Conservation (phyloP, 768 basidiomycete genomes). For the Calvatia gigantea region DNA sequence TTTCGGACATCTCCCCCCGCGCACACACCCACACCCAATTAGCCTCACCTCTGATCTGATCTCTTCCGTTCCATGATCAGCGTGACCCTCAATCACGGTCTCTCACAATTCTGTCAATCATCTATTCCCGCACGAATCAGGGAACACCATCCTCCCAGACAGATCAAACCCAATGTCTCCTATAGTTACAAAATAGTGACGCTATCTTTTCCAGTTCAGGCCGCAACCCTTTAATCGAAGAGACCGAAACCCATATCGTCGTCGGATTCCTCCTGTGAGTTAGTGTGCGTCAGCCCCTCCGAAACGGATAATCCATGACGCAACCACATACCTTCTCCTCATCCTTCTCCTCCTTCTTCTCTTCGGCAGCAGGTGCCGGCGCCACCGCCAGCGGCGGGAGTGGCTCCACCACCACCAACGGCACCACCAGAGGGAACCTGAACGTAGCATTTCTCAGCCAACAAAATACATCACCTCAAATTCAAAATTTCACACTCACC, state of each 20-base stretch:
- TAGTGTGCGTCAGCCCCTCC: conserved; percentile 10
- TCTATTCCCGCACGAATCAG: not conserved
- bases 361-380: conserved; percentile 65
- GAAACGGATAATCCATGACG: not conserved
- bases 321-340: conserved; percentile 73
- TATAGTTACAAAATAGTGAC: not conserved
- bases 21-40: not conserved
- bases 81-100: not conserved
- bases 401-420: conserved; percentile 54
- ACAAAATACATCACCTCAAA: not conserved
- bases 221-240: conserved; percentile 68
- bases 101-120: not conserved
- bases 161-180: too few species aligned
- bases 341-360: conserved; percentile 87
- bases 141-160: not conserved
- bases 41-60: not conserved
- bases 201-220: conserved; percentile 1
- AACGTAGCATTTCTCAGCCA: not conserved
- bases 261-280: conserved; percentile 81
- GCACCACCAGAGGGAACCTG: conserved; percentile 92
- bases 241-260: conserved; percentile 99
- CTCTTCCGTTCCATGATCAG: not conserved
- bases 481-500: conserved; percentile 39
- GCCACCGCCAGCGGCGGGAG: conserved; percentile 47
- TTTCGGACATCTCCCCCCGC: not conserved